A percentile compares a stretch with the other conserved stretches of the same genome.
phyloP scores from a whole-genome alignment of 345 rosid species.

The Excoecaria agallocha region DNA sequence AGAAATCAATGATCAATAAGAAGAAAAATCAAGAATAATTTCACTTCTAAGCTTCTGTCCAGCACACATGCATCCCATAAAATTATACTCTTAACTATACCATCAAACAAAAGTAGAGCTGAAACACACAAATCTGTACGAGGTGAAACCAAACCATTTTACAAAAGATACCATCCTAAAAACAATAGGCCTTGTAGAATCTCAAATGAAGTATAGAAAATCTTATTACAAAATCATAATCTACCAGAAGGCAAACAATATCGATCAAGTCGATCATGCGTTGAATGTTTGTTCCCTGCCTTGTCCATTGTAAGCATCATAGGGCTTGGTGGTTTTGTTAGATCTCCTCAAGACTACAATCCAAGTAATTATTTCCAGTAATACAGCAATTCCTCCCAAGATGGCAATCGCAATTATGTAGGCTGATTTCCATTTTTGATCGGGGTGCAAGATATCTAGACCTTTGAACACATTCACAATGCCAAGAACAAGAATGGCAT shows the following conservation, averaged over 20 bases:
- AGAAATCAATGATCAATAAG: neutral
- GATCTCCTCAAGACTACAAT: slow-evolving; percentile 57
- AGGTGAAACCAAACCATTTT: slow-evolving; percentile 18
- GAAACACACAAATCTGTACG: slow-evolving; percentile 5
- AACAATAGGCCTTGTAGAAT: neutral
- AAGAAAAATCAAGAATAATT: neutral
- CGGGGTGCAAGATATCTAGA: slow-evolving; percentile 55
- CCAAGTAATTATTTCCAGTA: slow-evolving; percentile 76
- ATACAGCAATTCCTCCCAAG: slow-evolving; percentile 56
- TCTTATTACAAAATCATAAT: slow-evolving; percentile 11
- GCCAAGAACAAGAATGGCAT: slow-evolving; percentile 53
- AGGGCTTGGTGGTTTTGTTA: slow-evolving; percentile 48
- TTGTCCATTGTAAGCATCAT: slow-evolving; percentile 42
- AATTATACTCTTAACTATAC: neutral
- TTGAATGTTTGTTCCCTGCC: slow-evolving; percentile 32
- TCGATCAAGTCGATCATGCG: slow-evolving; percentile 6
- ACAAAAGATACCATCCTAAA: slow-evolving; percentile 12
- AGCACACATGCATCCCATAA: slow-evolving; percentile 1
- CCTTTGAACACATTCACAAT: slow-evolving; percentile 77
- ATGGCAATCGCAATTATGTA: slow-evolving; percentile 42
- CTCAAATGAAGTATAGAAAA: neutral
- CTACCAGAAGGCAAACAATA: neutral
- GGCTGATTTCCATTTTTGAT: slow-evolving; percentile 48
- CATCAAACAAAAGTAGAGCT: neutral
- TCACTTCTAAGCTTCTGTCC: neutral